A percentile compares a stretch with the other conserved stretches of the same genome.
These are phyloP conservation scores for Hippophae tibetana DNA, from an alignment of 306 rosid genomes.

Conservation along the genomic window DNA sequence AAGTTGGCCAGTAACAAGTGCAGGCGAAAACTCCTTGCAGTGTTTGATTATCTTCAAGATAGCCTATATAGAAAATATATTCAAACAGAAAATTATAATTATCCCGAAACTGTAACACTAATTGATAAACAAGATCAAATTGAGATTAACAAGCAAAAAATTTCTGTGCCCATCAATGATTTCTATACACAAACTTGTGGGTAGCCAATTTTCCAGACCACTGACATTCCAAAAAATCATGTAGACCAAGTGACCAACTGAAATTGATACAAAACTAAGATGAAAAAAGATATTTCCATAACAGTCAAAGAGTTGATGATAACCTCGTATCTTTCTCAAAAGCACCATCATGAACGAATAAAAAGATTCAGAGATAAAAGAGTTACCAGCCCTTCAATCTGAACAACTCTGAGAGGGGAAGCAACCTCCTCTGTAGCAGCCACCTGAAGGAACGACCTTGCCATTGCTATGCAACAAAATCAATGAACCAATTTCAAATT, in stretches of 20 bases:
- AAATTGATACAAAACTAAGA: too few species aligned
- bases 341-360: not conserved
- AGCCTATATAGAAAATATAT: conserved; percentile 35
- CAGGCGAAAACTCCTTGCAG: conserved; percentile 91
- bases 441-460: conserved; percentile 79
- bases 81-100: not conserved
- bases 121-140: not conserved
- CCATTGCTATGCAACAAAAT: conserved; percentile 26
- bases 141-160: not conserved
- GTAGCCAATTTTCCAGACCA: too few species aligned
- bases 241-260: too few species aligned
- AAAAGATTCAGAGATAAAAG: not conserved
- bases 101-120: not conserved
- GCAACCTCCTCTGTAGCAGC: conserved; percentile 86
- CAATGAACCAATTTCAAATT: conserved; percentile 1
- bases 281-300: too few species aligned
- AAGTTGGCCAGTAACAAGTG: conserved; percentile 91
- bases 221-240: too few species aligned
- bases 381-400: conserved; percentile 88
- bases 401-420: conserved; percentile 79
- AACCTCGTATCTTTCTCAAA: not conserved
- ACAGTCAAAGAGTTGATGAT: not conserved
- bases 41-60: conserved; percentile 93
- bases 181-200: too few species aligned
- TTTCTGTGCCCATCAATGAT: too few species aligned